Evolutionary conservation across 768 basidiomycete species (phyloP), one percentile per base, ranked within the genome.

Genomic region (Austroboletus eburneus): DNA sequence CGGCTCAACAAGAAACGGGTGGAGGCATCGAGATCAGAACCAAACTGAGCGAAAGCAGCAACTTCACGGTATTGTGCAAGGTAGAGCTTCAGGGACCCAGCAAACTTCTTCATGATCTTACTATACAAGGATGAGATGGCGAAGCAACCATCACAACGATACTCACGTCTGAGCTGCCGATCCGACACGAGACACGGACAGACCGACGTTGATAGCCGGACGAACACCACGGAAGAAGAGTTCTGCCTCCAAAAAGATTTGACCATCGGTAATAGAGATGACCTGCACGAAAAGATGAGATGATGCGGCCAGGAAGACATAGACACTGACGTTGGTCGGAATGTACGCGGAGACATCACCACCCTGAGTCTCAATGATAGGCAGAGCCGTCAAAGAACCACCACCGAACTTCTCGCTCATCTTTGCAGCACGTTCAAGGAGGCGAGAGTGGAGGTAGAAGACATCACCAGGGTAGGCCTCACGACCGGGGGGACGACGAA

Each of bases 211-310:
- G 72, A 98, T 98, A 57, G 96, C 96, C 45, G 96, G 95, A 68
- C 95, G 91, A 58, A 97, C 88, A 84, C 96, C 96, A 79, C 96
- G 94, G 93, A 99, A 97, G 93, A 99, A 99, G 67, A 97, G 87
- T 70, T 97, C 95, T 63, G 95, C 93, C 72, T 98, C 95, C 87
- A 98, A 88, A 88, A 98, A 98, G 74, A 96, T 95, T 73, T 97
- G 94, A 64, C 96, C 96, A 65, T 99, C 95, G 42, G 96, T 99
- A 69, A 99, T 99, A 63, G 96, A 98, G 66, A 99, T 99, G 67
- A 99, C 94, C 91, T 96, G 40, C 57, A 56, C 2, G 8, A 0
- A 30, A 36, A 46, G 13, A 50, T 45, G 30, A 51, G 40, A 45
- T 23, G 30, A 43, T 17, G 7, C 27, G 24, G 22, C 5, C 18